A percentile compares a stretch with the other conserved stretches of the same genome.
Conservation (phyloP, 768 basidiomycete species). For the Tulasnella sp. region DNA sequence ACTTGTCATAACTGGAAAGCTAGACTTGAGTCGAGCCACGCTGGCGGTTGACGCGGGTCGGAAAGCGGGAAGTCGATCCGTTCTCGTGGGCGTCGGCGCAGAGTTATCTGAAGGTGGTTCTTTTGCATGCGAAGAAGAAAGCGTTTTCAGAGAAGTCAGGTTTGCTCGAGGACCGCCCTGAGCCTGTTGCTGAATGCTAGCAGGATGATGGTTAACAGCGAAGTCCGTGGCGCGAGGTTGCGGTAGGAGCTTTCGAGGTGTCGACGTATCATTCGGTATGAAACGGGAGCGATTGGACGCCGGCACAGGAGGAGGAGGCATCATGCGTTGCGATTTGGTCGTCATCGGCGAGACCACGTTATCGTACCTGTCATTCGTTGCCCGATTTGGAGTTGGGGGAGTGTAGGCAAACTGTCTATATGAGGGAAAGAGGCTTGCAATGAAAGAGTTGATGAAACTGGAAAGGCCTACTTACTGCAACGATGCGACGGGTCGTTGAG, state of each 20-base stretch:
- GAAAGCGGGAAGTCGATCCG: not conserved
- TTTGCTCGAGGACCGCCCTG: not conserved
- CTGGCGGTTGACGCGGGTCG: not conserved
- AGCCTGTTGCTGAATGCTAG: not conserved
- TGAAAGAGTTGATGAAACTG: slow-evolving; percentile 19
- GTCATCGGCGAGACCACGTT: not conserved
- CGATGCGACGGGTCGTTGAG: slow-evolving; percentile 34
- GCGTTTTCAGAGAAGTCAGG: not conserved
- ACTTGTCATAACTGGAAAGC: not conserved
- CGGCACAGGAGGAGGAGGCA: not conserved
- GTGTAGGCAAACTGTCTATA: slow-evolving; percentile 58
- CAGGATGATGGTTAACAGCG: not conserved
- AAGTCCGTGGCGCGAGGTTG: not conserved
- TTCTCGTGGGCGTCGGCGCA: not conserved
- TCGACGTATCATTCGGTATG: not conserved
- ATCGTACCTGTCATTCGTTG: not conserved
- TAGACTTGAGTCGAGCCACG: not conserved
- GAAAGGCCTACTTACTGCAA: slow-evolving; percentile 6
- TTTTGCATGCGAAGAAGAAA: not conserved
- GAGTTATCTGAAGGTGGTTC: not conserved
- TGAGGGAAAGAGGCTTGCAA: not conserved
- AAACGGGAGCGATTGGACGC: not conserved
- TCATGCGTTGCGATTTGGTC: not conserved
- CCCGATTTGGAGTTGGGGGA: slow-evolving; percentile 30
- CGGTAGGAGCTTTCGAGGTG: not conserved